These are phyloP conservation scores for Penicillium canescens DNA, from an alignment of 495 filamentous ascomycete species.

Conservation along the genomic window DNA sequence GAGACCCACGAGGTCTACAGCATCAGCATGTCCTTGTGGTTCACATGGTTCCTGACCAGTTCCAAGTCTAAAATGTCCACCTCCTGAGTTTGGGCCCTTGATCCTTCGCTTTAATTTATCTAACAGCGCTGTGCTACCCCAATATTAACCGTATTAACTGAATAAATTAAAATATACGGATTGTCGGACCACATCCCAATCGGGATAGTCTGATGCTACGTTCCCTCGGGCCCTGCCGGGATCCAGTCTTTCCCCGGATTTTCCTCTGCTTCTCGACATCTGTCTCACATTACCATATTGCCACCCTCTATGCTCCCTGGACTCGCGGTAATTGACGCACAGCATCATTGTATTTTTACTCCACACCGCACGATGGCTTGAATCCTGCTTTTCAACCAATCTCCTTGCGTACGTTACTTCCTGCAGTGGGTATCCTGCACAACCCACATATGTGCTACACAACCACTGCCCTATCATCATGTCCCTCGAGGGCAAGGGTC, in stretches of 20 bases:
- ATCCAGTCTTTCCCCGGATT: constrained; percentile 17
- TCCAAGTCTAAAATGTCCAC: too few relatives aligned
- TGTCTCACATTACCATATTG: not conserved
- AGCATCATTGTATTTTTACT: not conserved
- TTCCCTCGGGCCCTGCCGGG: constrained; percentile 1
- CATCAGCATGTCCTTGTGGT: not conserved
- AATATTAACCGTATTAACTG: constrained; percentile 6
- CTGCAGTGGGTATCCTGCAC: not conserved
- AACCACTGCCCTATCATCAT: not conserved
- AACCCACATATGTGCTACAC: not conserved
- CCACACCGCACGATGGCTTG: not conserved
- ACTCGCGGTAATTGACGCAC: too few relatives aligned
- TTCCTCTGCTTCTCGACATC: not conserved
- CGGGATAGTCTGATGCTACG: constrained; percentile 14
- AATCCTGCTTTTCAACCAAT: not conserved
- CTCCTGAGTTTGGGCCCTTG: constrained; percentile 6
- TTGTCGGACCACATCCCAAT: constrained; percentile 7
- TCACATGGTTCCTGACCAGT: not conserved
- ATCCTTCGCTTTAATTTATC: not conserved
- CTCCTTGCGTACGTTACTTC: not conserved
- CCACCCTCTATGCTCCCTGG: too few relatives aligned
- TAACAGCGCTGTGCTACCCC: constrained; percentile 4
- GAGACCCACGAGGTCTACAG: not conserved
- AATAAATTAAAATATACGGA: not conserved
- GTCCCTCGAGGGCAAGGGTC: not conserved